These are phyloP conservation scores for Dendrothele bispora DNA, from an alignment of 768 basidiomycete genomes.

Conservation along the genomic window DNA sequence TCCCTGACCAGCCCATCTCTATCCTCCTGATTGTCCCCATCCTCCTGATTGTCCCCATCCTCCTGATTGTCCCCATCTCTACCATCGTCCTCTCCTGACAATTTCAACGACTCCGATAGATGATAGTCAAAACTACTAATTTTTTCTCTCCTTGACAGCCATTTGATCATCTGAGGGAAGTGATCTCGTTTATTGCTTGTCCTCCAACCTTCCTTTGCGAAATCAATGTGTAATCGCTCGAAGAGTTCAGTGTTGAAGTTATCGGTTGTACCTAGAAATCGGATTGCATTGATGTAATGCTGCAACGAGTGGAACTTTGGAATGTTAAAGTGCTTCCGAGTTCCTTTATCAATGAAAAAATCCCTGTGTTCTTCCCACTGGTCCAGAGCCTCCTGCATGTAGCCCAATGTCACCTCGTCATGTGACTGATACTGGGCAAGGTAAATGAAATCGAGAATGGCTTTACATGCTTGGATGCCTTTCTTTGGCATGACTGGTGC, in stretches of 20 bases:
- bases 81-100: too few species aligned
- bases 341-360: conserved; percentile 6
- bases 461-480: neutral
- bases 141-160: too few species aligned
- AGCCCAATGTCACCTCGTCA: neutral
- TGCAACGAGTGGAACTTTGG: conserved; percentile 24
- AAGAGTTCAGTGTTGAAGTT: conserved; percentile 25
- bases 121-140: too few species aligned
- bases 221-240: conserved; percentile 30
- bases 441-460: conserved; percentile 9
- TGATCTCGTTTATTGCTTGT: conserved; percentile 2
- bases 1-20: too few species aligned
- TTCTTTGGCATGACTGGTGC: neutral
- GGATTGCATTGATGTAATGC: conserved; percentile 22
- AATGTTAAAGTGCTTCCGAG: conserved; percentile 27
- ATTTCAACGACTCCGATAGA: too few species aligned
- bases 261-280: conserved; percentile 16
- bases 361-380: neutral
- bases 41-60: too few species aligned
- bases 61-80: too few species aligned
- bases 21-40: too few species aligned
- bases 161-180: conserved; percentile 13
- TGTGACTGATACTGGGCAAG: conserved; percentile 10
- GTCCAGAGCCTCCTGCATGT: neutral
- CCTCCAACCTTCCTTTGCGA: conserved; percentile 18